Evolutionary conservation across 208 protist genomes (phyloP).

Genomic region (Leptomonas pyrrhocoris): DNA sequence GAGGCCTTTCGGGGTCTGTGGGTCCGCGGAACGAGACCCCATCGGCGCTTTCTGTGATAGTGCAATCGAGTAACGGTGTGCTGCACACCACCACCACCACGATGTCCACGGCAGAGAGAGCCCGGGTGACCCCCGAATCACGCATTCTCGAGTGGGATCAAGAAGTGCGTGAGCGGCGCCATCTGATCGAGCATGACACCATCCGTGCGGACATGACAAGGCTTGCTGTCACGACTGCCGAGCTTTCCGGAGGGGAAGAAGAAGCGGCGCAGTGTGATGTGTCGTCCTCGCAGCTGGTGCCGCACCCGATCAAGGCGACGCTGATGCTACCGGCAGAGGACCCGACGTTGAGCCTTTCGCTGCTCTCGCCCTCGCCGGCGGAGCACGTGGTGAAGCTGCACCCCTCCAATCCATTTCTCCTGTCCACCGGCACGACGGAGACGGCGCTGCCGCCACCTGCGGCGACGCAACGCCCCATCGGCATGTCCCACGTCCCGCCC

Average conservation of each 20-base stretch:
- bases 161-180: slow-evolving; percentile 7
- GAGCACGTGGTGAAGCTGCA: slow-evolving; percentile 12
- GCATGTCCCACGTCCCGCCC: too few species aligned
- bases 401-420: slow-evolving; percentile 24
- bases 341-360: background rate
- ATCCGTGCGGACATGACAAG: too few species aligned
- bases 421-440: background rate
- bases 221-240: background rate
- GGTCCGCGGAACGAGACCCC: background rate
- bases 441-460: background rate
- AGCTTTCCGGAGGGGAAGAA: background rate
- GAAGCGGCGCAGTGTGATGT: background rate
- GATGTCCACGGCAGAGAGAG: background rate
- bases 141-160: slow-evolving; percentile 24
- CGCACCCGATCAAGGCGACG: background rate
- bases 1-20: too few species aligned
- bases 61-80: too few species aligned
- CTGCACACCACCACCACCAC: background rate
- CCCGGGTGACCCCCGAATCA: background rate
- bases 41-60: background rate
- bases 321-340: background rate
- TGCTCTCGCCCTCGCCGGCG: background rate
- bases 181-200: background rate
- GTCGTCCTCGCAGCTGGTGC: background rate
- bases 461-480: too few species aligned